phyloP scores from a whole-genome alignment of 2,329 filamentous ascomycete genomes.

The Alternaria sp. region DNA sequence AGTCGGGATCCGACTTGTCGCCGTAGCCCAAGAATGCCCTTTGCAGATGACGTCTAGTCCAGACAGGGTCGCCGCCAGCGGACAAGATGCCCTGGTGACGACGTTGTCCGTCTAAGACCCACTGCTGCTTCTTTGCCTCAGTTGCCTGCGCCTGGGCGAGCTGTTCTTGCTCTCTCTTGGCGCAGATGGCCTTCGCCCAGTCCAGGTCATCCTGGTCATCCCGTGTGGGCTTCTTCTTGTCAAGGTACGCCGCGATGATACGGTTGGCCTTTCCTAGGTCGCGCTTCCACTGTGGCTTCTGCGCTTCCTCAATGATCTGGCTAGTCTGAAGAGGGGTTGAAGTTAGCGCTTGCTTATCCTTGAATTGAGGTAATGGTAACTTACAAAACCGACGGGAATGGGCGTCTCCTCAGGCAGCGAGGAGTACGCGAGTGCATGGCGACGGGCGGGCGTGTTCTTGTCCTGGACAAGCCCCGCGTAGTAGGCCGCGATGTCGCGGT shows the following conservation, averaged over 20 bases:
- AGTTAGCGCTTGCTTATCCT: background rate
- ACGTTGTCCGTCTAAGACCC: too few species aligned
- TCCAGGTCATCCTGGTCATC: too few species aligned
- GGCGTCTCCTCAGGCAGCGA: background rate
- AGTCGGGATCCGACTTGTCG: background rate
- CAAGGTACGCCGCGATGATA: too few species aligned
- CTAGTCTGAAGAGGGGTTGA: background rate
- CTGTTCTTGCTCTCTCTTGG: background rate
- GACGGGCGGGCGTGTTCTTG: background rate
- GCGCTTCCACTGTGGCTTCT: background rate
- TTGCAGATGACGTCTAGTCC: background rate
- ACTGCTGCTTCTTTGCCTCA: background rate
- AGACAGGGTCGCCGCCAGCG: background rate
- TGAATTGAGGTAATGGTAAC: background rate
- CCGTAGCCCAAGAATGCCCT: background rate
- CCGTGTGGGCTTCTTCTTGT: too few species aligned
- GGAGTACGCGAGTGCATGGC: background rate
- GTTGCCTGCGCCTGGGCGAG: too few species aligned
- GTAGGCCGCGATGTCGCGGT: background rate
- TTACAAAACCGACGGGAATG: background rate
- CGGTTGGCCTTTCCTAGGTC: background rate
- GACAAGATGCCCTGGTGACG: background rate
- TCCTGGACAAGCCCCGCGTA: background rate
- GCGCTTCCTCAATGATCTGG: background rate
- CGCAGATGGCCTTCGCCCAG: too few species aligned